These are phyloP conservation scores for Reutealis trisperma DNA, from an alignment of 345 rosid species.

Conservation along the genomic window DNA sequence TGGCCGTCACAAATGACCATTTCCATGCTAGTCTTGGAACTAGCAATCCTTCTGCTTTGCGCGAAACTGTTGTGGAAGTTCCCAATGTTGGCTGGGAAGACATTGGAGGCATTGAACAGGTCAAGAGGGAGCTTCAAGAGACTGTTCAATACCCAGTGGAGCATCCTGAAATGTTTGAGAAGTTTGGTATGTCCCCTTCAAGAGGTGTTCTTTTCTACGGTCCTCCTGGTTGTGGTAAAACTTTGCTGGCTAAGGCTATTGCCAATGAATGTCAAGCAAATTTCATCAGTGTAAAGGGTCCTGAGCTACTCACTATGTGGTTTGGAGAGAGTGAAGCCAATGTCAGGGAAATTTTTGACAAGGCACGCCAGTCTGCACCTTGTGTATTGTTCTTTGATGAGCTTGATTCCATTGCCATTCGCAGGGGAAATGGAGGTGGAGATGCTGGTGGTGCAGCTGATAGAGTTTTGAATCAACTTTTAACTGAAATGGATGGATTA, in stretches of 20 bases:
- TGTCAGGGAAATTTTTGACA: neutral
- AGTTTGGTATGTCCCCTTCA: neutral
- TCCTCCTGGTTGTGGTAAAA: neutral
- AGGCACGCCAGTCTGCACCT: constrained; percentile 1
- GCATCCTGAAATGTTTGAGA: neutral
- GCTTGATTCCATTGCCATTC: constrained; percentile 2
- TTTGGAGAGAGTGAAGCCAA: constrained; percentile 1
- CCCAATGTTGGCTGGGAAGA: neutral
- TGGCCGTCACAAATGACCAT: neutral
- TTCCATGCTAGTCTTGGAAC: neutral
- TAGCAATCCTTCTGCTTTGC: neutral
- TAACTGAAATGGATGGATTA: too few relatives aligned
- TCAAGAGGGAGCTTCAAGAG: neutral
- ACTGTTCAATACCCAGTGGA: neutral
- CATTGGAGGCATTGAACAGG: neutral
- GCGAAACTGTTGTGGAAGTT: too few relatives aligned
- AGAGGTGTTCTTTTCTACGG: neutral
- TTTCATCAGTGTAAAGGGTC: neutral
- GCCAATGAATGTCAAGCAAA: neutral
- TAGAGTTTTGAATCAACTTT: too few relatives aligned
- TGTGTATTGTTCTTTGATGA: constrained; percentile 4
- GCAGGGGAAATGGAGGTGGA: neutral
- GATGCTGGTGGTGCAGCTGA: too few relatives aligned
- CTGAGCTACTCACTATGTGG: constrained; percentile 7
- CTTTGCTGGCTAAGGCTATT: neutral